Evolutionary conservation across 805 yeast species (phyloP).

Genomic region (Wickerhamomyces kurtzmanii): DNA sequence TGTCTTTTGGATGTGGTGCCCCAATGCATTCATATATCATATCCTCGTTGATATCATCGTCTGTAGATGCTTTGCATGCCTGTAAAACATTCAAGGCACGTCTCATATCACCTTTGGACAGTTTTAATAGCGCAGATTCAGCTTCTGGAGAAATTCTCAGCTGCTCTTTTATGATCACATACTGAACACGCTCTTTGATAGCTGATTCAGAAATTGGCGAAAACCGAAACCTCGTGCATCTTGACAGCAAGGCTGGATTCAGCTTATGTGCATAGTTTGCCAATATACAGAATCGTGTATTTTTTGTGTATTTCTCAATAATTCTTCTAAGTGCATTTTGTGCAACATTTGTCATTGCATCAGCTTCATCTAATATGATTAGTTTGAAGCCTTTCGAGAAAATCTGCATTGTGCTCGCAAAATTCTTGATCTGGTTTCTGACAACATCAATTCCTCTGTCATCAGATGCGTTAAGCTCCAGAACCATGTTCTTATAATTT

Average conservation of each 20-base stretch:
- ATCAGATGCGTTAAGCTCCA: slow-evolving; percentile 93
- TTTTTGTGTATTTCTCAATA: slow-evolving; percentile 88
- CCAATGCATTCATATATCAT: slow-evolving; percentile 94
- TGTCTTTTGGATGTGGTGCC: slow-evolving; percentile 84
- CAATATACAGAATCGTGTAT: slow-evolving; percentile 89
- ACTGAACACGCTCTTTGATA: slow-evolving; percentile 53
- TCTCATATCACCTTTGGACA: slow-evolving; percentile 96
- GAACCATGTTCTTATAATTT: slow-evolving; percentile 75
- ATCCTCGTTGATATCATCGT: slow-evolving; percentile 53
- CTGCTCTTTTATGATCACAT: slow-evolving; percentile 62
- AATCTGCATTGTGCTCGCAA: slow-evolving; percentile 93
- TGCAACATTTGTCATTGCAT: slow-evolving; percentile 84
- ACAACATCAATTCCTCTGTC: slow-evolving; percentile 98
- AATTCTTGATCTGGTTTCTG: slow-evolving; percentile 93
- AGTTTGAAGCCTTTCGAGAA: slow-evolving; percentile 80
- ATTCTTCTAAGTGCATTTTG: slow-evolving; percentile 72
- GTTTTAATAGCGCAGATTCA: slow-evolving; percentile 48
- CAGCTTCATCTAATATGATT: slow-evolving; percentile 93
- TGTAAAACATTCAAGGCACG: slow-evolving; percentile 88
- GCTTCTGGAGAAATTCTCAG: slow-evolving; percentile 54
- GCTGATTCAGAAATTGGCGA: slow-evolving; percentile 68
- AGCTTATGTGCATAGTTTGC: slow-evolving; percentile 95
- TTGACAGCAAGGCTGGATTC: slow-evolving; percentile 87
- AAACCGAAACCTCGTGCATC: slow-evolving; percentile 94
- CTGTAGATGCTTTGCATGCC: slow-evolving; percentile 79